Evolutionary conservation across 306 rosid genomes (phyloP), one percentile per base, ranked within the genome.

Genomic region (Quercus agrifolia): DNA sequence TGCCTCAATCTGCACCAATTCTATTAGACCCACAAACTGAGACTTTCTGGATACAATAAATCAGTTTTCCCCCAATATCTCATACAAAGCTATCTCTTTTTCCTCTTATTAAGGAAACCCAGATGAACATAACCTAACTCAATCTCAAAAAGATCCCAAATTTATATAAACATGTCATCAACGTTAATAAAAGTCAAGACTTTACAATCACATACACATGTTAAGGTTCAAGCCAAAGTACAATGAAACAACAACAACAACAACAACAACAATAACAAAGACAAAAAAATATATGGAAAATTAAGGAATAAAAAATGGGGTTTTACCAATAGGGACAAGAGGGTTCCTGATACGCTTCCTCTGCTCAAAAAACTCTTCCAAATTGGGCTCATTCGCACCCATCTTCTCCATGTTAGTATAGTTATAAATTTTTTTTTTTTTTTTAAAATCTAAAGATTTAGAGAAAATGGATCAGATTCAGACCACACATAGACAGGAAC

Each of bases 321-420:
- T 10, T 9, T 83, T 89, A 95, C 99, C 98, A 49, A 93, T 5
- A 58, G 99, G 98, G 21, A 96, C 99, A 1, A 80, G 54, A 80
- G 99, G 98, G 92, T 93, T 95, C 78, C 92, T 85, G 33, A 76
- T 80, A 73, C 96, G 92, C 90, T 93, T 93, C 88, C 91, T 91
- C 59, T 89, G 94, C 56, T 31, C 78, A 18, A 89, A 82, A 71
- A 89, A 88, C 11, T 89, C 94, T 38, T 90, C 94, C 59, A 84
- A 82, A 62, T 72, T 69, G 79, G 90, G 85, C 61, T 89, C 93
- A 2, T 85, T 80, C 19, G 81, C 61, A 33, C 83, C 85, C 98
- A 90, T 88, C 73, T 84, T 77, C 87, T 79, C 80, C 80, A 41
- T 25, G 4, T 4, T 1, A 33, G 63, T 21, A n/a, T 8, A 5